These are phyloP conservation scores for Lachancea nothofagi DNA, from an alignment of 805 yeast species.

Conservation along the genomic window DNA sequence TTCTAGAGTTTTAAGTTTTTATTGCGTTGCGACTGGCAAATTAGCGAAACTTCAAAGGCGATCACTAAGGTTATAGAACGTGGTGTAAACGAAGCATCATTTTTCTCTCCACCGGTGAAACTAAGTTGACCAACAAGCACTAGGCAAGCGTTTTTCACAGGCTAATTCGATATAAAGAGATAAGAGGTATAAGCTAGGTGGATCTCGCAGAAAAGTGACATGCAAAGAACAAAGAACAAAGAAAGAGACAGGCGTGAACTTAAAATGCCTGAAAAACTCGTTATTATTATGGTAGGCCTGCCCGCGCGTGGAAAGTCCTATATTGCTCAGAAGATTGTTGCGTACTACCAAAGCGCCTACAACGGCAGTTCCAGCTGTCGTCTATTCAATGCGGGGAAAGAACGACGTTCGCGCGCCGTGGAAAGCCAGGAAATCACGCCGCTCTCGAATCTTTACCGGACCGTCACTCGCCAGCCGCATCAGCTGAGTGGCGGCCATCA, in stretches of 20 bases:
- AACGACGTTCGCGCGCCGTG: constrained; percentile 38
- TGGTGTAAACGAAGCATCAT: too few relatives aligned
- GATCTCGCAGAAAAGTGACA: too few relatives aligned
- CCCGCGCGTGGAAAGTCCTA: constrained; percentile 73
- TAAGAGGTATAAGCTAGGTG: too few relatives aligned
- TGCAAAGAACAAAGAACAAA: too few relatives aligned
- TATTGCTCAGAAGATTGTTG: constrained; percentile 55
- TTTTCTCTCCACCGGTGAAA: too few relatives aligned
- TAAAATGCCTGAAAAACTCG: constrained; percentile 36
- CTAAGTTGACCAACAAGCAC: too few relatives aligned
- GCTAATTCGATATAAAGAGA: too few relatives aligned
- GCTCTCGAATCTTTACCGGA: constrained; percentile 5
- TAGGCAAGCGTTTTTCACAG: too few relatives aligned
- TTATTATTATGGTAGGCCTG: constrained; percentile 66
- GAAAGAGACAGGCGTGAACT: background rate
- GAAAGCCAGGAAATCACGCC: background rate
- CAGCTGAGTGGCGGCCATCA: background rate
- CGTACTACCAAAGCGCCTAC: constrained; percentile 3
- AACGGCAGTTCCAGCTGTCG: constrained; percentile 35
- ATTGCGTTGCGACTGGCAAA: too few relatives aligned
- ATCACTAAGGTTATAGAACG: too few relatives aligned
- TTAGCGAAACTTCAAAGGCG: too few relatives aligned
- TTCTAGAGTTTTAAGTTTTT: too few relatives aligned
- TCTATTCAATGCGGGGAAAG: constrained; percentile 66
- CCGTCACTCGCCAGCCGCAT: constrained; percentile 6